phyloP scores from a whole-genome alignment of 805 yeast species.

The Spencermartinsiella europaea region DNA sequence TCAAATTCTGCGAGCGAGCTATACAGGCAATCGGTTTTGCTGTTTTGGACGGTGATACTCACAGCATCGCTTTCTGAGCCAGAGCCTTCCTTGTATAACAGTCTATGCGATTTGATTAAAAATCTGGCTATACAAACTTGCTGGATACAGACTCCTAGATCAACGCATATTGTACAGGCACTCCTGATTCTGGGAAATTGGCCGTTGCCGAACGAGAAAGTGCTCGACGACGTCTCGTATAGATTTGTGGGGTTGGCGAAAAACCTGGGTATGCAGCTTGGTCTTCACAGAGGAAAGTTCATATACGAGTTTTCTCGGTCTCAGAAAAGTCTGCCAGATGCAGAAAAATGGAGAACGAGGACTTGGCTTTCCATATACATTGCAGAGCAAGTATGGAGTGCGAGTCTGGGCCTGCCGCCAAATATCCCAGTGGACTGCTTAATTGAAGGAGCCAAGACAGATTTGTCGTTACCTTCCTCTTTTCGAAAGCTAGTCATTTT shows the following conservation, averaged over 20 bases:
- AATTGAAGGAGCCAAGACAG: slow-evolving; percentile 71
- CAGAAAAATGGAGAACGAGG: slow-evolving; percentile 90
- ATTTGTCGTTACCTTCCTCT: slow-evolving; percentile 56
- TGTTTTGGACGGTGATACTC: slow-evolving; percentile 87
- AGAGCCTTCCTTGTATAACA: slow-evolving; percentile 73
- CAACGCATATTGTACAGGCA: slow-evolving; percentile 91
- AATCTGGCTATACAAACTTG: slow-evolving; percentile 88
- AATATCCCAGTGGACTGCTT: slow-evolving; percentile 77
- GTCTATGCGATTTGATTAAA: slow-evolving; percentile 70
- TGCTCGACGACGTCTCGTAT: slow-evolving; percentile 85
- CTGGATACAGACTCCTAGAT: slow-evolving; percentile 89
- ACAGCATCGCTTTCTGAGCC: slow-evolving; percentile 86
- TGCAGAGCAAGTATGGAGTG: slow-evolving; percentile 87
- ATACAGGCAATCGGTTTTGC: slow-evolving; percentile 73
- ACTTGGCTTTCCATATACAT: slow-evolving; percentile 88
- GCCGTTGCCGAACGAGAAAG: slow-evolving; percentile 92
- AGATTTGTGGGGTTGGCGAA: slow-evolving; percentile 86
- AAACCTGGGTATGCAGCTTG: slow-evolving; percentile 75
- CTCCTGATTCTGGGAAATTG: slow-evolving; percentile 76
- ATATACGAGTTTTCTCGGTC: slow-evolving; percentile 86
- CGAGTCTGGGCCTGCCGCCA: slow-evolving; percentile 82
- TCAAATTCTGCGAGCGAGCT: slow-evolving; percentile 69
- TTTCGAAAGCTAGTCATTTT: slow-evolving; percentile 68
- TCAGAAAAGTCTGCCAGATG: slow-evolving; percentile 82
- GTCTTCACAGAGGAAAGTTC: slow-evolving; percentile 87